Evolutionary conservation across 1,139 yeast species (phyloP).

Genomic region (Blastobotrys raffinosifermentans): DNA sequence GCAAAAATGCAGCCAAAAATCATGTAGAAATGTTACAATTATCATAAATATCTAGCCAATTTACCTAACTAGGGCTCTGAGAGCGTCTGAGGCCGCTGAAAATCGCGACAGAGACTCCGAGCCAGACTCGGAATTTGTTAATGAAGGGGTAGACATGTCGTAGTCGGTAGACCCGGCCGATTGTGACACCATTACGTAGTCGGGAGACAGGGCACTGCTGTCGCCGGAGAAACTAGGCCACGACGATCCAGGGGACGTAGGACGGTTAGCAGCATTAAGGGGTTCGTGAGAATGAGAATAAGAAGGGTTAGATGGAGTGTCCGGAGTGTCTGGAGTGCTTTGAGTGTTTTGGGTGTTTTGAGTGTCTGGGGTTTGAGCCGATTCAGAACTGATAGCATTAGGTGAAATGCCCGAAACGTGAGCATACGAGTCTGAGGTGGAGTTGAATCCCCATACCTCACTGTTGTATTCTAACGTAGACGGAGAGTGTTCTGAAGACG

Average conservation of each 20-base stretch:
- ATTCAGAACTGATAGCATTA: not conserved
- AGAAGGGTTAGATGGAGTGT: no score
- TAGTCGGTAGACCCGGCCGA: constrained; percentile 3
- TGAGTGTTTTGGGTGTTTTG: not conserved
- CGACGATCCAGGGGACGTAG: no score
- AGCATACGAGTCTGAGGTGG: no score
- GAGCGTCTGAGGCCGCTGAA: not conserved
- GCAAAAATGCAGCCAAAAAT: no score
- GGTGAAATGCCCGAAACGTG: no score
- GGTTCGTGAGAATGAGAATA: no score
- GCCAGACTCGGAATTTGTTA: constrained; percentile 4
- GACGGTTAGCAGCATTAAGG: no score
- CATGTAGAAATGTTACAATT: no score
- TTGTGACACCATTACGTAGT: not conserved
- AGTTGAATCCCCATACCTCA: constrained; percentile 5
- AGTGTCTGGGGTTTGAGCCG: not conserved
- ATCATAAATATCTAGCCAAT: no score
- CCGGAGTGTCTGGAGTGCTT: not conserved
- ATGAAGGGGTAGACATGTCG: constrained; percentile 11
- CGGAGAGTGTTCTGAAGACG: no score
- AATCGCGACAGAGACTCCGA: constrained; percentile 1
- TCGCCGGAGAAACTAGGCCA: no score
- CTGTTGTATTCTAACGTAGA: constrained; percentile 8
- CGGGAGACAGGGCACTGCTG: constrained; percentile 1
- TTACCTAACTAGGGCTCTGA: no score